Conservation (phyloP, 148 eudicot genomes). For the Talinum fruticosum region DNA sequence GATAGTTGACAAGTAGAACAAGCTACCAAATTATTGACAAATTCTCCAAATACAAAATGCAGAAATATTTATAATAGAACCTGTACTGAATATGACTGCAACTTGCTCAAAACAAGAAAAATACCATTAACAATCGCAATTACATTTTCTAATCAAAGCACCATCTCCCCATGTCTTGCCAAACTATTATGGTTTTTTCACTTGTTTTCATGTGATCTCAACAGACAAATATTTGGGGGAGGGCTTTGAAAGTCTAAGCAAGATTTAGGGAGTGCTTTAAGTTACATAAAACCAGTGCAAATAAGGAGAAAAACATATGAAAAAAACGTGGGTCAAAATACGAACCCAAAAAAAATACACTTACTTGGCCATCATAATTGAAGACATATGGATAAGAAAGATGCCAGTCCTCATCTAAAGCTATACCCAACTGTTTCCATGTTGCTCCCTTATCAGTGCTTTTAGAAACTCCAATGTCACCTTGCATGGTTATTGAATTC, state of each 20-base stretch:
- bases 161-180: background rate
- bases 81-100: background rate
- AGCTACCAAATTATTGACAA: background rate
- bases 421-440: conserved; percentile 87
- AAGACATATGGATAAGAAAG: conserved; percentile 92
- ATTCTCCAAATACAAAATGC: background rate
- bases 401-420: conserved; percentile 96
- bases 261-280: background rate
- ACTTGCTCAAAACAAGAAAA: background rate
- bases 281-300: background rate
- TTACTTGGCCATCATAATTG: conserved; percentile 64
- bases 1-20: background rate
- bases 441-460: conserved; percentile 87
- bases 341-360: conserved; percentile 16
- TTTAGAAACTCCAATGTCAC: conserved; percentile 92
- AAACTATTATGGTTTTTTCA: background rate
- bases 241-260: background rate
- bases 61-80: background rate
- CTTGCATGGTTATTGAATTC: conserved; percentile 85
- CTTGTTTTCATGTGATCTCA: background rate
- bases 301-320: background rate
- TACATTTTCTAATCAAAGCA: background rate
- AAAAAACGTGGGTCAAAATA: too few relatives aligned
- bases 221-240: background rate
- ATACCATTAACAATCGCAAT: background rate